These are phyloP conservation scores for Malus fusca DNA, from an alignment of 306 rosid genomes.

Conservation along the genomic window DNA sequence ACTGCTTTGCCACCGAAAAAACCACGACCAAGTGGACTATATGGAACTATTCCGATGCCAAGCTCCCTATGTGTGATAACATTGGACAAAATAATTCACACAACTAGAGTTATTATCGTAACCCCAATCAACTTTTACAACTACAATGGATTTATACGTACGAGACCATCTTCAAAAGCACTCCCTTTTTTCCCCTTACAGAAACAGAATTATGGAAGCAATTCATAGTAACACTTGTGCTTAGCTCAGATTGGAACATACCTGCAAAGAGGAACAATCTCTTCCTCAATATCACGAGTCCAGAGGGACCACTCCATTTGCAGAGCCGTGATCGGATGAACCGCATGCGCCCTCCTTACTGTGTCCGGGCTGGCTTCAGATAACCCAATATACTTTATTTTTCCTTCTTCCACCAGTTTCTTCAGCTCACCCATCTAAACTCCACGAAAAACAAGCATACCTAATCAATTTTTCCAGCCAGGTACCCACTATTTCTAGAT, in stretches of 20 bases:
- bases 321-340: constrained; percentile 71
- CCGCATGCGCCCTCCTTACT: constrained; percentile 76
- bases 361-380: constrained; percentile 78
- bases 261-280: not conserved
- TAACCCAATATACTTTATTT: constrained; percentile 59
- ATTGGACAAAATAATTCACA: not conserved
- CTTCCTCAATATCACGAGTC: constrained; percentile 63
- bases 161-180: no score
- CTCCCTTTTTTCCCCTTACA: no score
- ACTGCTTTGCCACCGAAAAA: constrained; percentile 72
- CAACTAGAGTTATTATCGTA: no score
- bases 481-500: no score
- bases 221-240: no score
- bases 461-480: not conserved
- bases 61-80: constrained; percentile 44
- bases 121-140: no score
- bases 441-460: not conserved
- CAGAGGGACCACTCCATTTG: constrained; percentile 84
- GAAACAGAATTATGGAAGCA: no score
- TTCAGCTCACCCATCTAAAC: constrained; percentile 63
- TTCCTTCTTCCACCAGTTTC: constrained; percentile 75
- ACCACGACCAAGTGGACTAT: constrained; percentile 78
- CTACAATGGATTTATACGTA: no score
- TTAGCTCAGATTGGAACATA: no score
- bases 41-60: constrained; percentile 75